Conservation (phyloP, 2,329 filamentous ascomycete species). For the Penicillium sp. region DNA sequence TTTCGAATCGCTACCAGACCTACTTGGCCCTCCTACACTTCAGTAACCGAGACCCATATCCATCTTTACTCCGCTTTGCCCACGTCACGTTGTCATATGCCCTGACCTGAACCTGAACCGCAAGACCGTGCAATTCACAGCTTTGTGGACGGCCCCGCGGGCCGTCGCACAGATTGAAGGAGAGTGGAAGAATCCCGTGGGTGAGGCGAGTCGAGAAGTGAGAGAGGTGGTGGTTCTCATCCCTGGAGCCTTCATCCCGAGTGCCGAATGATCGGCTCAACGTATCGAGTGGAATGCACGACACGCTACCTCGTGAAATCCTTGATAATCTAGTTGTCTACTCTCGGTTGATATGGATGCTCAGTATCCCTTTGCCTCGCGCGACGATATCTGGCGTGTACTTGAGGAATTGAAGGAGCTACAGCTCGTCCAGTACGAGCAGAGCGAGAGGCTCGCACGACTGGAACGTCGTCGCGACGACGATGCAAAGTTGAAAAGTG, state of each 20-base stretch:
- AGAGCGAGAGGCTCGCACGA: constrained; percentile 56
- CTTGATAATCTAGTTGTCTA: background rate
- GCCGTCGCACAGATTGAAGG: constrained; percentile 22
- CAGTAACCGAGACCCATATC: background rate
- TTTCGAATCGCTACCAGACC: background rate
- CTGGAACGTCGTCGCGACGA: constrained; percentile 60
- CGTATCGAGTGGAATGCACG: background rate
- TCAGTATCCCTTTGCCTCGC: constrained; percentile 59
- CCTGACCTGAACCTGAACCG: constrained; percentile 7
- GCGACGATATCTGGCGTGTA: constrained; percentile 61
- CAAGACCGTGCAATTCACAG: constrained; percentile 7
- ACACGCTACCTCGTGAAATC: background rate
- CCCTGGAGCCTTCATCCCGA: background rate
- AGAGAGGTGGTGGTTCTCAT: background rate
- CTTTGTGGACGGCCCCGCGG: constrained; percentile 23
- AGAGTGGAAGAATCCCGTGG: constrained; percentile 6
- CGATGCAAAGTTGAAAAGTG: constrained; percentile 66
- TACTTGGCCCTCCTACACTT: background rate
- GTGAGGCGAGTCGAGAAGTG: background rate
- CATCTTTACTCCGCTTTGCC: background rate
- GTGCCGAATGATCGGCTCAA: background rate
- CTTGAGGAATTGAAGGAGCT: constrained; percentile 59
- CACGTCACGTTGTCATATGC: background rate
- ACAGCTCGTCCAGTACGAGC: constrained; percentile 56
- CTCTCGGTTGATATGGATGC: constrained; percentile 51